These are phyloP conservation scores for Beauveria medogensis DNA, from an alignment of 2,329 filamentous ascomycete species.

Conservation along the genomic window DNA sequence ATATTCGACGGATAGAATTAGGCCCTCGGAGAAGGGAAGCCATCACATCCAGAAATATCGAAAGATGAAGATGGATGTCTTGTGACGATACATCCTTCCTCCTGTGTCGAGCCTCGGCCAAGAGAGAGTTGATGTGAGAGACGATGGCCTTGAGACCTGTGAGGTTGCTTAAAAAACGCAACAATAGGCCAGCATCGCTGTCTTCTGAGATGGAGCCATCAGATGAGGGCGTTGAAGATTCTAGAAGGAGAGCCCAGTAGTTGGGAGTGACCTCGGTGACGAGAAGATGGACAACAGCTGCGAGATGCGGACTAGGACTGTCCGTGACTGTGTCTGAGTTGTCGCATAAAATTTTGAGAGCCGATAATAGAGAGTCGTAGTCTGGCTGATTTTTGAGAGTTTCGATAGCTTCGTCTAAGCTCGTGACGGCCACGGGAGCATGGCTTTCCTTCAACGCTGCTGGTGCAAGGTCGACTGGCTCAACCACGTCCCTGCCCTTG, in stretches of 20 bases:
- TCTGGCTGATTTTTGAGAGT: constrained; percentile 54
- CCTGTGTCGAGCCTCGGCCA: constrained; percentile 40
- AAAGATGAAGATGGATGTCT: constrained; percentile 35
- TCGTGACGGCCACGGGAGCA: constrained; percentile 16
- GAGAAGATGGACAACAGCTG: constrained; percentile 68
- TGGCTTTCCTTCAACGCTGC: not conserved
- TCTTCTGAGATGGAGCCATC: constrained; percentile 14
- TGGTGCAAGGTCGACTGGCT: constrained; percentile 1
- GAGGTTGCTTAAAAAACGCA: constrained; percentile 62
- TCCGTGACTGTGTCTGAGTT: constrained; percentile 12
- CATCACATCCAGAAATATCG: constrained; percentile 36
- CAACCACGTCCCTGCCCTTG: constrained; percentile 27
- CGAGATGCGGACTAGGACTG: constrained; percentile 54
- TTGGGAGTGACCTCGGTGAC: constrained; percentile 69
- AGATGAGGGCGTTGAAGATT: constrained; percentile 24
- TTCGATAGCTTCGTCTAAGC: constrained; percentile 47
- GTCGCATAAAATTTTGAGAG: constrained; percentile 44
- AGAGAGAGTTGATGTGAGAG: constrained; percentile 56
- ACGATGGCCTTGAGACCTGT: constrained; percentile 71
- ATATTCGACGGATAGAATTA: constrained; percentile 28
- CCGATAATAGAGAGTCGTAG: constrained; percentile 44
- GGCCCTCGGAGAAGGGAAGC: constrained; percentile 32
- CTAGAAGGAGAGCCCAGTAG: constrained; percentile 64
- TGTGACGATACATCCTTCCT: constrained; percentile 30
- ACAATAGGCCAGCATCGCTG: constrained; percentile 41